A percentile compares a stretch with the other conserved stretches of the same genome.
Conservation (phyloP, 148 eudicot genomes). For the Vaccinium darrowii region DNA sequence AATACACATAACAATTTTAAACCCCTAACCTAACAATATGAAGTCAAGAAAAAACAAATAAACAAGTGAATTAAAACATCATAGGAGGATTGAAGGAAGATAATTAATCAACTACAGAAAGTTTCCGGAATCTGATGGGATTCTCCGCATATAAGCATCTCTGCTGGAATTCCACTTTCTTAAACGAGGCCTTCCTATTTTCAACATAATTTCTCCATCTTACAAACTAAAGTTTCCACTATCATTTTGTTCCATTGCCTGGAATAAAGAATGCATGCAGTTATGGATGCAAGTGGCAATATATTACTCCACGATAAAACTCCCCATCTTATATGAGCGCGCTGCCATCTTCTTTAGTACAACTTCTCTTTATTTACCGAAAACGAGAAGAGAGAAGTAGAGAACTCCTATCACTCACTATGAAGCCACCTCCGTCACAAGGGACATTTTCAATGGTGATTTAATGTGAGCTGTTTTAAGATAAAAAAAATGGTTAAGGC, state of each 20-base stretch:
- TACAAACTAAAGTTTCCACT: neutral
- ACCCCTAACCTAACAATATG: neutral
- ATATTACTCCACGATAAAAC: too few species aligned
- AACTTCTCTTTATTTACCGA: neutral
- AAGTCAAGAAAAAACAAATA: neutral
- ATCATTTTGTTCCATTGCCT: neutral
- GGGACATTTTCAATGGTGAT: neutral
- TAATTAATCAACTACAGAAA: neutral
- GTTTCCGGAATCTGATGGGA: neutral
- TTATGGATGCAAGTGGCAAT: neutral
- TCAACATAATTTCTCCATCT: neutral
- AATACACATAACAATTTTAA: too few species aligned
- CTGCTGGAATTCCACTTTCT: neutral
- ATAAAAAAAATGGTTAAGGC: too few species aligned
- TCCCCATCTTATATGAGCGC: too few species aligned
- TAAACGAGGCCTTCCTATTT: neutral
- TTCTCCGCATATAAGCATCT: neutral
- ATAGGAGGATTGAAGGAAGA: neutral
- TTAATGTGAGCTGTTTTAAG: too few species aligned
- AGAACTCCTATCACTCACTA: neutral
- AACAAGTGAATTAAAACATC: neutral
- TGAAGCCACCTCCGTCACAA: neutral
- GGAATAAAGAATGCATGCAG: neutral
- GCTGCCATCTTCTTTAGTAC: too few species aligned
- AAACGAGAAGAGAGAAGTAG: neutral